phyloP scores from a whole-genome alignment of 2,329 filamentous ascomycete genomes.

The Aspergillus jensenii region DNA sequence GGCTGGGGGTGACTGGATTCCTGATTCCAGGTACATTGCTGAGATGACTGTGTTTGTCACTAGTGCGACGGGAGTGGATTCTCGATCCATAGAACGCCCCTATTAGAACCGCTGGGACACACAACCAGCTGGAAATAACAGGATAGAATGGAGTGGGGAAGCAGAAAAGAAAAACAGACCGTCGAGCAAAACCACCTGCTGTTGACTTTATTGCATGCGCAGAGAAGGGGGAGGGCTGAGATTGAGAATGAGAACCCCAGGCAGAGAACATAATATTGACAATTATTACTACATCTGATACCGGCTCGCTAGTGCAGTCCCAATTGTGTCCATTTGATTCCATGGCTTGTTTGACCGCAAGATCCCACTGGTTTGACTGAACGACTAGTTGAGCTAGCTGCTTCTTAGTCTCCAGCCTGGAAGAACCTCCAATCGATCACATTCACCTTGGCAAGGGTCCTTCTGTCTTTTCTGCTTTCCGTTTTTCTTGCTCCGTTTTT shows the following conservation, averaged over 20 bases:
- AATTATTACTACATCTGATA: conserved; percentile 24
- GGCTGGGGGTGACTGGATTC: too few species aligned
- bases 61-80: conserved; percentile 26
- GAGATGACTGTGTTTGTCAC: conserved; percentile 25
- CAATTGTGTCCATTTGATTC: conserved; percentile 15
- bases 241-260: neutral
- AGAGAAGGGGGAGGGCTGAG: too few species aligned
- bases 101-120: conserved; percentile 5
- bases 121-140: conserved; percentile 3
- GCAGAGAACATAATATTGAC: conserved; percentile 15
- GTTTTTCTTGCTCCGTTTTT: conserved; percentile 10
- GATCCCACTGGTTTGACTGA: conserved; percentile 13
- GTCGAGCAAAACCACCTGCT: neutral
- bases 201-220: too few species aligned
- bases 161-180: neutral
- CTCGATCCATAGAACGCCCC: conserved; percentile 12
- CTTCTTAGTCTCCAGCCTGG: conserved; percentile 6
- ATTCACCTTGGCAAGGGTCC: conserved; percentile 8
- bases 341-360: conserved; percentile 24
- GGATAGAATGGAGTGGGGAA: neutral
- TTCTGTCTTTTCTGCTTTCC: conserved; percentile 12
- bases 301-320: conserved; percentile 21
- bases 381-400: conserved; percentile 15
- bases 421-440: neutral
- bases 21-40: conserved; percentile 8